Evolutionary conservation across 495 filamentous ascomycete species (phyloP), one percentile per base, ranked within the genome.

Genomic region (Monascus purpureus): DNA sequence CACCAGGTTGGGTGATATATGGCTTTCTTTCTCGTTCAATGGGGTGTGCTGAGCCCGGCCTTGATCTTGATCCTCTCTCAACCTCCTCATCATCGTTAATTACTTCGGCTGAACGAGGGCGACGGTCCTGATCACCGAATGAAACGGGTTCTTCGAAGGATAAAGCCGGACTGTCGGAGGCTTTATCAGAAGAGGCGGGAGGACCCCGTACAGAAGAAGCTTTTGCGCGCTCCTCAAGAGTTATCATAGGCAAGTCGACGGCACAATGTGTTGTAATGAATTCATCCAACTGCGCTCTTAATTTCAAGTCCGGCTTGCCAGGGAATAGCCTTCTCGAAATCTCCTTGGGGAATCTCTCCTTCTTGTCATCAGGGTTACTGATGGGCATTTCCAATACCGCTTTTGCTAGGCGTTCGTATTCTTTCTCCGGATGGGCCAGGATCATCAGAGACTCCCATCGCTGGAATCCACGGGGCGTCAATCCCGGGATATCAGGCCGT

Each of bases 381-480:
- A 93, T 79, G 1, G 82, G 80, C 66, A 90, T 75, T 31, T 75
- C 67, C 3, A 71, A 46, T 2, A 87, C 71, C 7, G 85, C 73
- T 36, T 75, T 82, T 26, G 75, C 69, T 0, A 96, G 57, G 4
- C 88, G 71, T 27, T 70, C 63, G 37, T 73, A 76, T 53, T 96
- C 88, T 28, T 72, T 68, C 22, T 83, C 73, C 2, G 88, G 87
- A 41, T 84, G 67, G 9, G 82, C 78, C 42, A 73, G 72, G 29
- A 93, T 78, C 54, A 80, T 64, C 13, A 73, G 55, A 0, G 80
- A 84, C 50, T 80, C 73, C 75, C 81, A 93, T 33, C 57, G 57
- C 37, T 78, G 67, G 49, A 93, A 96, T 2, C 88, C 88, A 17
- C 63, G 44, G 2, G 82, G 79, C 1, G 87, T 93, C 11, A 95